These are phyloP conservation scores for Trypanosoma platydactyli DNA, from an alignment of 208 protist genomes.

Conservation along the genomic window DNA sequence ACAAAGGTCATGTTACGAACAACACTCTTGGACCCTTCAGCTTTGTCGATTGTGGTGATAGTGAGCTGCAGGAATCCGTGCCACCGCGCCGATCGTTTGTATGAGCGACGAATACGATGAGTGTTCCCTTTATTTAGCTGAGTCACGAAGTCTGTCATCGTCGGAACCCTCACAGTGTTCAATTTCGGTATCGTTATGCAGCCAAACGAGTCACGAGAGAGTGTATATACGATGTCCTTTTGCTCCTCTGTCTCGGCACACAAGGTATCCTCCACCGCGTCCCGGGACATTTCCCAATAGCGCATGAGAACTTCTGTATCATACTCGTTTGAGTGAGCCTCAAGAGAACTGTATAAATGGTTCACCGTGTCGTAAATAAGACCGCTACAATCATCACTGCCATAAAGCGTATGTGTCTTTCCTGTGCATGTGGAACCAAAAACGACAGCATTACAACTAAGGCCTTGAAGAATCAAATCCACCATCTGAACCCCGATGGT, in stretches of 20 bases:
- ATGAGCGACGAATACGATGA: constrained; percentile 48
- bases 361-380: constrained; percentile 85
- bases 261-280: constrained; percentile 73
- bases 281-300: constrained; percentile 90
- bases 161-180: constrained; percentile 50
- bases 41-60: constrained; percentile 70
- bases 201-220: constrained; percentile 71
- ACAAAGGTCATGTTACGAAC: constrained; percentile 85
- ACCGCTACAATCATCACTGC: constrained; percentile 58
- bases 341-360: constrained; percentile 74
- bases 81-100: constrained; percentile 66
- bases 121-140: constrained; percentile 63
- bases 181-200: constrained; percentile 75
- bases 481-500: constrained; percentile 89
- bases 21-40: constrained; percentile 49
- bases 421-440: constrained; percentile 75
- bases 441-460: constrained; percentile 78
- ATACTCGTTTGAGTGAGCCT: constrained; percentile 40
- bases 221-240: constrained; percentile 27
- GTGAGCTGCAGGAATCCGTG: constrained; percentile 87
- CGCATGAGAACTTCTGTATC: constrained; percentile 64
- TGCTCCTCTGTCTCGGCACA: constrained; percentile 29
- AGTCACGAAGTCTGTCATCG: constrained; percentile 67
- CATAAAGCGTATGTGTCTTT: constrained; percentile 91
- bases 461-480: constrained; percentile 73